A percentile compares a stretch with the other conserved stretches of the same genome.
Conservation (phyloP, 352 stramenopile species). For the Phytophthora megakarya region DNA sequence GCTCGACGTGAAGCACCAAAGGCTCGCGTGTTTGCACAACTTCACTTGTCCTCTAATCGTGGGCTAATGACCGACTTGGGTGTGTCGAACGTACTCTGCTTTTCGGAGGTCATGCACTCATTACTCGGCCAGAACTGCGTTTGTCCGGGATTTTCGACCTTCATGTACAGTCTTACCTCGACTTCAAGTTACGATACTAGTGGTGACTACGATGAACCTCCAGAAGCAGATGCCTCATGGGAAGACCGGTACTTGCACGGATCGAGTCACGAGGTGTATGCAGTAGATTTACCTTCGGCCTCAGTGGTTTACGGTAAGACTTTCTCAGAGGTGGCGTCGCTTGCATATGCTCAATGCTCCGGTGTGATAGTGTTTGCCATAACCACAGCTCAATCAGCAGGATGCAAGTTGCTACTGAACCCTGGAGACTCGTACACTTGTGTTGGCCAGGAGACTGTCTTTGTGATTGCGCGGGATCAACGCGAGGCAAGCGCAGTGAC, state of each 20-base stretch:
- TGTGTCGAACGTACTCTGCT: constrained; percentile 77
- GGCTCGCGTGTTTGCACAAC: constrained; percentile 58
- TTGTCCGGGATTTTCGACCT: constrained; percentile 84
- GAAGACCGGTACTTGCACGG: constrained; percentile 73
- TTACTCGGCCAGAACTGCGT: constrained; percentile 83
- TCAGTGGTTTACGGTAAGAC: constrained; percentile 63
- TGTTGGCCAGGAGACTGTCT: constrained; percentile 61
- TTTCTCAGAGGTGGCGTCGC: constrained; percentile 75
- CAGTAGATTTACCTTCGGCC: constrained; percentile 57
- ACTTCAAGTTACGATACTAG: constrained; percentile 62
- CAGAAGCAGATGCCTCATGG: constrained; percentile 49
- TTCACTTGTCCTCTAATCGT: constrained; percentile 77
- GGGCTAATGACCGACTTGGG: constrained; percentile 68
- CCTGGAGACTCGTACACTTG: constrained; percentile 77
- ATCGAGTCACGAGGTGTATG: constrained; percentile 82
- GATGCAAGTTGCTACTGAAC: constrained; percentile 67
- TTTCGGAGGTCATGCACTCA: constrained; percentile 81
- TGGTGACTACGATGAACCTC: constrained; percentile 31
- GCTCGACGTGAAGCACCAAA: constrained; percentile 64
- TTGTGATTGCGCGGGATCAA: constrained; percentile 68
- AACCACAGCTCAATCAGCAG: constrained; percentile 31
- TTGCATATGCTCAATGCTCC: constrained; percentile 71
- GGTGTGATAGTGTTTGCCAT: constrained; percentile 81
- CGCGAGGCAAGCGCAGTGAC: constrained; percentile 34
- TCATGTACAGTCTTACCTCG: constrained; percentile 86